Percentiles rank a stretch among this genome's conserved stretches.
phyloP scores from a whole-genome alignment of 805 yeast genomes.

The Middelhovenomyces tepae region DNA sequence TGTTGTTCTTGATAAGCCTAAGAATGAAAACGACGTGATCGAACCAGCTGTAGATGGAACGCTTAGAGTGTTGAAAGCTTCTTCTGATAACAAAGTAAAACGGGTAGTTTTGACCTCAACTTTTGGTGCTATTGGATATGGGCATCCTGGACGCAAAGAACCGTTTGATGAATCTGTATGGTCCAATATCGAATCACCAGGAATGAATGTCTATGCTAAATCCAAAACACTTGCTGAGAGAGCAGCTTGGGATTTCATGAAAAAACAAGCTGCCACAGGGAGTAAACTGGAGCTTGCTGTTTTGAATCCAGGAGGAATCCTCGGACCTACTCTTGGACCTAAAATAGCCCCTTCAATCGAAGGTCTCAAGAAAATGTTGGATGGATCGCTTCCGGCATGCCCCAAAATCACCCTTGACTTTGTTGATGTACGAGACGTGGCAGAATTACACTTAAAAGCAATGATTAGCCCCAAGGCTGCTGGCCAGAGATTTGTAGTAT shows the following conservation, averaged over 20 bases:
- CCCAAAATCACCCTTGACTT: no score
- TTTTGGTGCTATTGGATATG: no score
- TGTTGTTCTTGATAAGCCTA: not conserved
- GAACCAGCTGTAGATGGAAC: not conserved
- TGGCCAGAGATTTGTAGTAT: no score
- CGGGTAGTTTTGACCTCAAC: not conserved
- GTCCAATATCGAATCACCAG: slow-evolving; percentile 23
- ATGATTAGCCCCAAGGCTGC: no score
- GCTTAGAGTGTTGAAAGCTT: not conserved
- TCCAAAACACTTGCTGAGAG: slow-evolving; percentile 49
- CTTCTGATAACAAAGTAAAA: not conserved
- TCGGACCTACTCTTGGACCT: no score
- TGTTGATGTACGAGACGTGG: slow-evolving; percentile 1
- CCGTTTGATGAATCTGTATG: slow-evolving; percentile 15
- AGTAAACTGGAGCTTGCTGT: no score
- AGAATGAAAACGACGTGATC: not conserved
- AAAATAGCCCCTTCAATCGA: no score
- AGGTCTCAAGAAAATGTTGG: no score
- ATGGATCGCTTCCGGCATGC: no score
- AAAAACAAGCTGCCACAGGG: no score
- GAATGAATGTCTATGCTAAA: slow-evolving; percentile 23
- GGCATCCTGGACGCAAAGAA: no score
- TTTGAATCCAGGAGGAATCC: no score
- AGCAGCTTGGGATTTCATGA: slow-evolving; percentile 48
- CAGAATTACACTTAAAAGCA: not conserved